Conservation (phyloP, 768 basidiomycete genomes). For the Mycena vulgaris region DNA sequence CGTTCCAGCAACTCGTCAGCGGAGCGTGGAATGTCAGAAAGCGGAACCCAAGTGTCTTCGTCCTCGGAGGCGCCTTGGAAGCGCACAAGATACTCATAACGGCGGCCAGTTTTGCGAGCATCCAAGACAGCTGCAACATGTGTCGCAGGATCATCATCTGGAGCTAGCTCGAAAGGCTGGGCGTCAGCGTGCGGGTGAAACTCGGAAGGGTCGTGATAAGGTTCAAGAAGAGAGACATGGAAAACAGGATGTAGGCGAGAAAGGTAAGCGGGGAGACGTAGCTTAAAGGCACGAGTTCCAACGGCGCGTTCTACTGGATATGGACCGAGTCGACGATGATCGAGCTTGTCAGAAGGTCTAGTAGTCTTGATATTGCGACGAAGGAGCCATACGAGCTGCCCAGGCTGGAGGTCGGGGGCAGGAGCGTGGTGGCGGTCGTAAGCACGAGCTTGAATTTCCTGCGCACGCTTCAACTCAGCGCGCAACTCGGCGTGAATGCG, state of each 20-base stretch:
- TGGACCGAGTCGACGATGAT: constrained; percentile 49
- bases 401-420: constrained; percentile 46
- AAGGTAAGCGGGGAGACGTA: constrained; percentile 49
- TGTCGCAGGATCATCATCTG: constrained; percentile 38
- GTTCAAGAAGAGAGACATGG: constrained; percentile 52
- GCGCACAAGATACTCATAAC: constrained; percentile 53
- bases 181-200: constrained; percentile 48
- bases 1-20: constrained; percentile 48
- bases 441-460: no score
- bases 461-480: no score
- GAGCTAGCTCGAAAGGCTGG: constrained; percentile 39
- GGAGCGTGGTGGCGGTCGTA: constrained; percentile 46
- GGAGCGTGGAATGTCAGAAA: constrained; percentile 51
- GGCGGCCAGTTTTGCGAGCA: constrained; percentile 49
- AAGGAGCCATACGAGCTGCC: no score
- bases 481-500: no score
- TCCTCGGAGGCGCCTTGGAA: constrained; percentile 45
- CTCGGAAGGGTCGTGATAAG: constrained; percentile 50
- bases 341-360: constrained; percentile 59
- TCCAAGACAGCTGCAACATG: no score
- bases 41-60: no score
- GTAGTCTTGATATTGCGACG: constrained; percentile 56
- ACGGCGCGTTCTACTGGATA: constrained; percentile 28
- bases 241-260: constrained; percentile 57
- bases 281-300: constrained; percentile 9